Conservation (phyloP, 805 yeast species). For the Kuraishia capsulata region DNA sequence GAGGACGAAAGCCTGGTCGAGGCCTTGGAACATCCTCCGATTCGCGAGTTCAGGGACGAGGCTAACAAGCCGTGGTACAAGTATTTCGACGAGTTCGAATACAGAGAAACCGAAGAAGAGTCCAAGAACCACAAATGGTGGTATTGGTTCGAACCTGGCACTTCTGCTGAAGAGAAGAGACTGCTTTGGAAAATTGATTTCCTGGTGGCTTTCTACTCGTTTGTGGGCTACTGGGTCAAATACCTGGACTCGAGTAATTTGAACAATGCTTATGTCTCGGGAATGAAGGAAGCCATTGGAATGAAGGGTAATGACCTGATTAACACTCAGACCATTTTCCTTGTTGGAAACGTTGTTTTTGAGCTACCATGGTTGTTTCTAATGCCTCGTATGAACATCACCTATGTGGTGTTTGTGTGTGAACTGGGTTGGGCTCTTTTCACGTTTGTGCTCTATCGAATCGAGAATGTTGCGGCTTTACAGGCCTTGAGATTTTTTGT, state of each 20-base stretch:
- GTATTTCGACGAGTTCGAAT: slow-evolving; percentile 50
- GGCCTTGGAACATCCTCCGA: not conserved
- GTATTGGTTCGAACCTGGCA: slow-evolving; percentile 19
- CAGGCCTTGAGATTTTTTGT: slow-evolving; percentile 58
- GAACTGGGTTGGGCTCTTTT: slow-evolving; percentile 65
- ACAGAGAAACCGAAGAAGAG: slow-evolving; percentile 26
- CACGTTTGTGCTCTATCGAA: slow-evolving; percentile 47
- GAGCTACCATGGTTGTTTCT: slow-evolving; percentile 56
- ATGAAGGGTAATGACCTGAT: slow-evolving; percentile 56
- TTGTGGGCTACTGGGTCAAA: slow-evolving; percentile 23
- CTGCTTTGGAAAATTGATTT: slow-evolving; percentile 22
- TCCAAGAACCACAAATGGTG: slow-evolving; percentile 19
- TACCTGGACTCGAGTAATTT: slow-evolving; percentile 49
- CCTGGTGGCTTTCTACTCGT: slow-evolving; percentile 17
- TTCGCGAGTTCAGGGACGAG: slow-evolving; percentile 38
- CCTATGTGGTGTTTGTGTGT: slow-evolving; percentile 39
- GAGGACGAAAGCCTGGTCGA: not conserved
- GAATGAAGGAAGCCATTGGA: slow-evolving; percentile 41
- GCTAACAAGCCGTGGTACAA: slow-evolving; percentile 40
- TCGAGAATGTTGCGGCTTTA: slow-evolving; percentile 38
- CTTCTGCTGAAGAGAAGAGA: slow-evolving; percentile 21
- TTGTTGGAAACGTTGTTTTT: slow-evolving; percentile 49
- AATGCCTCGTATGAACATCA: slow-evolving; percentile 46
- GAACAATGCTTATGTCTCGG: slow-evolving; percentile 53
- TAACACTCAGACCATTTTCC: slow-evolving; percentile 48